Evolutionary conservation across 345 rosid genomes (phyloP).

Genomic region (Populus nigra): DNA sequence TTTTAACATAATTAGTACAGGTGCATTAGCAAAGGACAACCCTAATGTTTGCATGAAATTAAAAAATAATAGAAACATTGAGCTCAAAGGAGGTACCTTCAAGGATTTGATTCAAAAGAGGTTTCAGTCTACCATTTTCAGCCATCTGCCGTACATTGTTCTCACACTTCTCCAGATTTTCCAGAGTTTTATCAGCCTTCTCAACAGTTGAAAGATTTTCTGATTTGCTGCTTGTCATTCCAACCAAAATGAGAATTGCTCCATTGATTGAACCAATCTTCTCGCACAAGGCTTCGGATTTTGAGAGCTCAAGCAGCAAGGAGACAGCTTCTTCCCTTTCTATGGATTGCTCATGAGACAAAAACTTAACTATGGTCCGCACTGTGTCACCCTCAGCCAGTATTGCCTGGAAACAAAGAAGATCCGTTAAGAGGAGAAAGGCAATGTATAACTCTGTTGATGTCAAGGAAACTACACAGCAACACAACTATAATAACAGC

Average conservation of each 20-base stretch:
- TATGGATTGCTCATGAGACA: constrained; percentile 66
- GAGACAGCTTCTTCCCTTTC: constrained; percentile 90
- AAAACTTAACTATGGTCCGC: constrained; percentile 81
- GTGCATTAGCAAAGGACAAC: not conserved
- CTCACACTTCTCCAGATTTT: constrained; percentile 71
- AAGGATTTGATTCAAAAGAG: constrained; percentile 76
- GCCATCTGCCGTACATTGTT: constrained; percentile 94
- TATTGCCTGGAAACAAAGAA: constrained; percentile 56
- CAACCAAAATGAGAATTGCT: constrained; percentile 84
- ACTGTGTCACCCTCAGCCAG: constrained; percentile 89
- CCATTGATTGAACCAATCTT: constrained; percentile 90
- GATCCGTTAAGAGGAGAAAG: constrained; percentile 11
- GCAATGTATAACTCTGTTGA: constrained; percentile 2
- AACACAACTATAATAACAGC: not conserved
- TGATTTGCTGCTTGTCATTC: constrained; percentile 88
- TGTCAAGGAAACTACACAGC: constrained; percentile 2
- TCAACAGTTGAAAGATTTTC: constrained; percentile 78
- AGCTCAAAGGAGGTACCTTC: constrained; percentile 50
- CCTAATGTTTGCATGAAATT: constrained; percentile 10
- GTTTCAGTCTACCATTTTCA: constrained; percentile 72
- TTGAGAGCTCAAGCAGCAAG: constrained; percentile 81
- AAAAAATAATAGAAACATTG: constrained; percentile 10
- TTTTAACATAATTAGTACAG: not conserved
- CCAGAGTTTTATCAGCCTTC: constrained; percentile 73
- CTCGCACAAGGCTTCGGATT: constrained; percentile 73